Conservation (phyloP, 768 basidiomycete species). For the Lactarius vividus region DNA sequence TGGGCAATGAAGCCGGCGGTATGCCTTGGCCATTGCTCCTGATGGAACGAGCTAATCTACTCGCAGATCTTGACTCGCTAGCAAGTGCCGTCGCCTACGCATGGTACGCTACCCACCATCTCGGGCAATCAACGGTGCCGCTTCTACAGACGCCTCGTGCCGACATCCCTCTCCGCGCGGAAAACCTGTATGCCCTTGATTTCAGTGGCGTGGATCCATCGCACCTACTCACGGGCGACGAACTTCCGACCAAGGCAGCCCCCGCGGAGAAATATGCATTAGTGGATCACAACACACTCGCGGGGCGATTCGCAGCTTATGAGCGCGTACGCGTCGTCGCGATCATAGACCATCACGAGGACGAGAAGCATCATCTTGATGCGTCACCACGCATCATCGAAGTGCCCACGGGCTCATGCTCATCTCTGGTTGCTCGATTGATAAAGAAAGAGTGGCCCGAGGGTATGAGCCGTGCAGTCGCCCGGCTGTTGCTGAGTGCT, state of each 20-base stretch:
- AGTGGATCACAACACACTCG: constrained; percentile 87
- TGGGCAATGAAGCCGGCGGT: constrained; percentile 99
- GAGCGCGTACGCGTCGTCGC: constrained; percentile 51
- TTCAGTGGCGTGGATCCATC: constrained; percentile 52
- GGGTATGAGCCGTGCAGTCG: constrained; percentile 27
- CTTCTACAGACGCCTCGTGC: constrained; percentile 64
- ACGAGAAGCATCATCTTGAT: constrained; percentile 67
- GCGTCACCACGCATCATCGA: constrained; percentile 66
- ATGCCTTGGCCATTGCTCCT: constrained; percentile 24
- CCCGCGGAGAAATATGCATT: constrained; percentile 62
- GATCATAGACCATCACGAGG: constrained; percentile 89
- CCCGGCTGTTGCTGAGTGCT: constrained; percentile 47
- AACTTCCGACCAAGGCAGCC: constrained; percentile 43
- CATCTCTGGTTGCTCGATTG: constrained; percentile 58
- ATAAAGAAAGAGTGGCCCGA: constrained; percentile 26
- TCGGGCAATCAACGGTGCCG: constrained; percentile 54
- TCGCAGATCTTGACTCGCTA: constrained; percentile 82
- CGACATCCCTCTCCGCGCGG: constrained; percentile 78
- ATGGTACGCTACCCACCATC: constrained; percentile 57
- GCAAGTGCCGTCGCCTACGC: constrained; percentile 85
- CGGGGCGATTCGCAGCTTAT: constrained; percentile 37
- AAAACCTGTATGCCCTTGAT: constrained; percentile 77
- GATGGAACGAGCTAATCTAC: constrained; percentile 5
- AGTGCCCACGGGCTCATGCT: constrained; percentile 71
- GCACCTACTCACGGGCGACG: constrained; percentile 65